phyloP scores from a whole-genome alignment of 495 filamentous ascomycete genomes.

The Penicillium simplicissimum region DNA sequence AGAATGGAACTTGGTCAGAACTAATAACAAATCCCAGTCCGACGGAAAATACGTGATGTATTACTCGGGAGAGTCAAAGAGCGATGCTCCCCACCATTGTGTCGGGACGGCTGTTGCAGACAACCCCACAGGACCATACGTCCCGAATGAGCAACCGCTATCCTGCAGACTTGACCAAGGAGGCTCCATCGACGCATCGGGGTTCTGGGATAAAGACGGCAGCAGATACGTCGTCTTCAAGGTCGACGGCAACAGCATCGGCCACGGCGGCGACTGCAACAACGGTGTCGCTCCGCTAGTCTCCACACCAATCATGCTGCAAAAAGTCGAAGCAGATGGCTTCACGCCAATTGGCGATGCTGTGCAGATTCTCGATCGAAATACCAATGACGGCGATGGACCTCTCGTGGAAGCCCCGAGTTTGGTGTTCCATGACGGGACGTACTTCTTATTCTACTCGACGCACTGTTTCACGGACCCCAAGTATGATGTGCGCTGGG shows the following conservation, averaged over 20 bases:
- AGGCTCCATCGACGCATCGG: constrained; percentile 60
- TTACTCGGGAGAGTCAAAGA: constrained; percentile 52
- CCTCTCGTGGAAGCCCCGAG: constrained; percentile 64
- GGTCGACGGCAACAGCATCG: constrained; percentile 61
- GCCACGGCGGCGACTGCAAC: constrained; percentile 57
- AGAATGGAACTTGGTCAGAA: neutral
- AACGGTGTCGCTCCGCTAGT: constrained; percentile 51
- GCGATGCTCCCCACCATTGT: constrained; percentile 48
- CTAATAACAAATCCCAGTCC: constrained; percentile 25
- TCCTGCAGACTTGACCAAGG: constrained; percentile 53
- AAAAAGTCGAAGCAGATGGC: constrained; percentile 53
- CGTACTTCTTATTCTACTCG: constrained; percentile 63
- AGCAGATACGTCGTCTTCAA: constrained; percentile 62
- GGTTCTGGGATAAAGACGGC: constrained; percentile 53
- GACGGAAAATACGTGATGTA: constrained; percentile 59
- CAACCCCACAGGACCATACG: constrained; percentile 53
- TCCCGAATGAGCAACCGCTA: constrained; percentile 43
- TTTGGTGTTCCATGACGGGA: constrained; percentile 45
- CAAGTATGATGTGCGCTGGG: constrained; percentile 57
- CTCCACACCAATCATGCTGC: constrained; percentile 61
- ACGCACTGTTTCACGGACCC: constrained; percentile 55
- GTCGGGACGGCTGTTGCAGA: constrained; percentile 52
- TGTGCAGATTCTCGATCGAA: constrained; percentile 56
- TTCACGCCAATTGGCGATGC: constrained; percentile 51
- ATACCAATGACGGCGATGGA: constrained; percentile 49